Evolutionary conservation across 306 rosid species (phyloP).

Genomic region (Hylodesmum podocarpum): DNA sequence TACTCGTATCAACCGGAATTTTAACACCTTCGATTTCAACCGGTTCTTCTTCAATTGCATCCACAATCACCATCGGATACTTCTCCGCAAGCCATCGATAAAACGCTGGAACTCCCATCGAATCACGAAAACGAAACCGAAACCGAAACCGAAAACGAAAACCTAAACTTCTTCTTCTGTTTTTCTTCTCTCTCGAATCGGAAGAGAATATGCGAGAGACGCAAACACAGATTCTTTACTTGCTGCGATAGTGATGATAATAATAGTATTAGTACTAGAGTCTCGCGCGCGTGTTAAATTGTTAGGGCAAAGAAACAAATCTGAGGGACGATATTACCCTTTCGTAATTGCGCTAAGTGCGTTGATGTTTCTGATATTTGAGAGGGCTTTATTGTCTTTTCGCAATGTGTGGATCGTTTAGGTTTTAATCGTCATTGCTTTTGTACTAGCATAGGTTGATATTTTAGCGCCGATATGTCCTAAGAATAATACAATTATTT

Average conservation of each 20-base stretch:
- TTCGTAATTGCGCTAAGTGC: background rate
- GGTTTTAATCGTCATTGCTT: background rate
- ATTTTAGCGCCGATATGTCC: background rate
- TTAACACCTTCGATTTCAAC: slow-evolving; percentile 70
- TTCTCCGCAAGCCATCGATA: slow-evolving; percentile 97
- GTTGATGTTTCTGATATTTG: background rate
- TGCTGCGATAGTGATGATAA: too few species aligned
- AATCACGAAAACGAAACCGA: too few species aligned
- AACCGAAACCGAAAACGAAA: background rate
- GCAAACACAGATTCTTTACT: background rate
- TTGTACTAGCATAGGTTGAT: background rate
- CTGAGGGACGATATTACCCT: background rate
- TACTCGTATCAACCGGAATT: slow-evolving; percentile 87
- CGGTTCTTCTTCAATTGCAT: slow-evolving; percentile 83
- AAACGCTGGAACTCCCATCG: slow-evolving; percentile 99
- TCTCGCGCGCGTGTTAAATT: background rate
- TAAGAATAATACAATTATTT: too few species aligned
- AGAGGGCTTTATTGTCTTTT: background rate
- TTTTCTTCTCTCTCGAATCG: background rate
- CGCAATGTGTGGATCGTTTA: background rate
- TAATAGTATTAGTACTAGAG: too few species aligned
- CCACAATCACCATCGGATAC: slow-evolving; percentile 79
- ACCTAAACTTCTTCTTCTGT: too few species aligned
- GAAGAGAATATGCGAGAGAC: background rate
- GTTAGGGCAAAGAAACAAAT: background rate